A percentile compares a stretch with the other conserved stretches of the same genome.
These are phyloP conservation scores for Kalanchoe fedtschenkoi DNA, from an alignment of 164 flowering plant genomes.

Conservation along the genomic window DNA sequence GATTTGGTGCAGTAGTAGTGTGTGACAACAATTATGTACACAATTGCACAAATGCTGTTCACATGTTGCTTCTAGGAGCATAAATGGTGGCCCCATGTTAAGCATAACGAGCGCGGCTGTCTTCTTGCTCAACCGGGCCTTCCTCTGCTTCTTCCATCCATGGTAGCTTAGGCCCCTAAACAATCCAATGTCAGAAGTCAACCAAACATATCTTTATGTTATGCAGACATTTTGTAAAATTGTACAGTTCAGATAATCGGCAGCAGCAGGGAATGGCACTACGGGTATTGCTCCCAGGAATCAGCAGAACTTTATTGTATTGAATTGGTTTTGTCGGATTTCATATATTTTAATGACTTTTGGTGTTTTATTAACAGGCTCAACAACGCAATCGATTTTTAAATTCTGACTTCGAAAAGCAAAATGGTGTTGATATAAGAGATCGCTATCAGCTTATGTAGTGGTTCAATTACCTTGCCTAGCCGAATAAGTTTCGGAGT, in stretches of 20 bases:
- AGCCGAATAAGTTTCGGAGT: slow-evolving; percentile 57
- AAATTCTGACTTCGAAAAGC: neutral
- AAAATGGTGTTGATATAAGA: neutral
- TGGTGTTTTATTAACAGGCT: neutral
- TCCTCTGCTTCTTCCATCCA: slow-evolving; percentile 51
- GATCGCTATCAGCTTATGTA: neutral
- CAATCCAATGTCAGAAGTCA: neutral
- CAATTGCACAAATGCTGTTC: no score
- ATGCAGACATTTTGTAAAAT: neutral
- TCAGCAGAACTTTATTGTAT: neutral
- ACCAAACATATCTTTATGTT: neutral
- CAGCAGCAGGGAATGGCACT: neutral
- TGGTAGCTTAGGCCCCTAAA: slow-evolving; percentile 52
- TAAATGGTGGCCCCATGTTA: no score
- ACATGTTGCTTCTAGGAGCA: no score
- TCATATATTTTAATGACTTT: neutral
- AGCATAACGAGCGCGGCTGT: neutral
- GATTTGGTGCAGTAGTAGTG: no score
- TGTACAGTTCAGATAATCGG: neutral
- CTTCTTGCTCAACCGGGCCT: slow-evolving; percentile 8
- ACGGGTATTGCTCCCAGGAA: neutral
- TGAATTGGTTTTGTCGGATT: neutral
- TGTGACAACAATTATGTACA: no score
- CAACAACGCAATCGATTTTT: neutral
- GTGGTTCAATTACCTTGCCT: slow-evolving; percentile 53